Base-by-base conservation (phyloP, 2,329 filamentous ascomycete species). In the Amylocarpus encephaloides region DNA sequence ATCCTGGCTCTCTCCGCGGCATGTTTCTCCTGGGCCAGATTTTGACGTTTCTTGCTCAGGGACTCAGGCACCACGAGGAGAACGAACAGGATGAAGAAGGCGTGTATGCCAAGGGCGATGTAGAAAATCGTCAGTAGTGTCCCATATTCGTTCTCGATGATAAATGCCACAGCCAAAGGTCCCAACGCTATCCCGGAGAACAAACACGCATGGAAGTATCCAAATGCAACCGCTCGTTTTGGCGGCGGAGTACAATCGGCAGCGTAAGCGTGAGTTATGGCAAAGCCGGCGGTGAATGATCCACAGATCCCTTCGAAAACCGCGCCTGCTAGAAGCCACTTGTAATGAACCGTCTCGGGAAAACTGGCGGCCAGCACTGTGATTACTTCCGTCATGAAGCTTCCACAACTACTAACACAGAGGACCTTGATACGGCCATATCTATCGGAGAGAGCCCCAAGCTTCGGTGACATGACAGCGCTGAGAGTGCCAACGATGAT, bases 161-260 rank as follows among this genome's bases (percentile, higher is more conserved):
- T 73, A 59, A 87, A 85, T 2, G 86, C 91, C 0, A 90, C 85
- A 18, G 95, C 64, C 2, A 94, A 75, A 6, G 93, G 93, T 0
- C 93, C 93, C 30, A 92, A 69, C 0, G 93, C 92, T 41, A 97
- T 80, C n/a, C 93, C 93, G 1, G 79, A 77, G 67, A 95, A 97
- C 7, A 98, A 74, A 59, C 85, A 90, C 10, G 88, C 90, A 62
- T 97, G 88, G 61, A 97, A 85, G 65, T 91, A 92, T 6, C 89
- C 91, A 66, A 97, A 93, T 4, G 83, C 81, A 6, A 95, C 86
- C 52, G 85, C 87, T 16, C 93, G 82, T 62, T 80, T 81, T 29
- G 86, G 85, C 0, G 90, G 87, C 3, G 86, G 74, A 0, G 90
- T 92, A 68, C 89, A 95, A 67, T 98, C 93, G 36, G 88, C 84